Evolutionary conservation across 352 stramenopile genomes (phyloP).

Genomic region (Phytophthora multivora): DNA sequence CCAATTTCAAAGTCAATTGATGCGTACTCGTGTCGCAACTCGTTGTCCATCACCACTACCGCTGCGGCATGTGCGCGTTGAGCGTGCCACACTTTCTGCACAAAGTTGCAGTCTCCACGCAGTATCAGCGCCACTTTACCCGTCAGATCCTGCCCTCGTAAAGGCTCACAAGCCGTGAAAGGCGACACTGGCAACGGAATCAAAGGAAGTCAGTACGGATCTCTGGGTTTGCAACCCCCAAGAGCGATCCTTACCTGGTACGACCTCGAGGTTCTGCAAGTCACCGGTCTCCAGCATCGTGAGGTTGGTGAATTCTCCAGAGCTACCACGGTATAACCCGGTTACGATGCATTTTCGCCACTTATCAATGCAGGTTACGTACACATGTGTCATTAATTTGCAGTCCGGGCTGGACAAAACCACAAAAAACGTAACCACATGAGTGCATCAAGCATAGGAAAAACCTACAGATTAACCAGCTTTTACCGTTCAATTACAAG

Average conservation of each 20-base stretch:
- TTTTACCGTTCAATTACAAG: slow-evolving; percentile 60
- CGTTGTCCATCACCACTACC: slow-evolving; percentile 79
- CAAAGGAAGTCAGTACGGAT: slow-evolving; percentile 2
- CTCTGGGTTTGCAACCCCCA: background rate
- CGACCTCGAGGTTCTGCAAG: slow-evolving; percentile 44
- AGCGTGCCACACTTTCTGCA: slow-evolving; percentile 60
- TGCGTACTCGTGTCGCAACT: slow-evolving; percentile 57
- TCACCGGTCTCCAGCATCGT: slow-evolving; percentile 42
- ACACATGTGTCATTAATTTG: slow-evolving; percentile 72
- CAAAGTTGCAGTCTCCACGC: slow-evolving; percentile 72
- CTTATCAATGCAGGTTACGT: slow-evolving; percentile 22
- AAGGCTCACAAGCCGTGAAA: slow-evolving; percentile 67
- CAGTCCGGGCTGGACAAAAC: slow-evolving; percentile 49
- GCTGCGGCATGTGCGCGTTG: slow-evolving; percentile 68
- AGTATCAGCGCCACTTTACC: slow-evolving; percentile 78
- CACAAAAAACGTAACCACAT: slow-evolving; percentile 15
- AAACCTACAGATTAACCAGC: background rate
- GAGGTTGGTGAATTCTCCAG: slow-evolving; percentile 75
- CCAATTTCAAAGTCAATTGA: background rate
- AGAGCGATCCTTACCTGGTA: slow-evolving; percentile 36
- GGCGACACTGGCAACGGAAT: slow-evolving; percentile 37
- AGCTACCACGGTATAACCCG: slow-evolving; percentile 34
- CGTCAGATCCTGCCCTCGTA: slow-evolving; percentile 49
- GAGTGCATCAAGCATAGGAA: background rate
- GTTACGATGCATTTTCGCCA: background rate